Base-by-base conservation (phyloP, 257 asterid genomes). In the Echites panduratus region DNA sequence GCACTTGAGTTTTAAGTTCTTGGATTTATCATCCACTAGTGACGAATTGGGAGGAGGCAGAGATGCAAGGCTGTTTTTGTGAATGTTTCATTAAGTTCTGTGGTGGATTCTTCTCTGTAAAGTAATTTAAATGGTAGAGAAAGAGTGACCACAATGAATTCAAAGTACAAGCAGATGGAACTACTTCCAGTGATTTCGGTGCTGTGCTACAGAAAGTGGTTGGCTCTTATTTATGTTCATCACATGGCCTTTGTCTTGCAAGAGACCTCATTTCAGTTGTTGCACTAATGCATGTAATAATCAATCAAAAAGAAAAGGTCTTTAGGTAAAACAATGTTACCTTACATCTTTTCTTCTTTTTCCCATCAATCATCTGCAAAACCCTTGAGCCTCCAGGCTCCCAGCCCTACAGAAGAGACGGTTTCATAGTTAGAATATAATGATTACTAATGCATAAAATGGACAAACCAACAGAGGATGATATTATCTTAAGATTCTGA, bases 181-280 rank as follows among this genome's bases (percentile, higher is more conserved):
- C 24, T 68, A 20, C 61, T 72, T 49, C 40, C 75, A 59, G 58
- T 67, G 49, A 64, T 38, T 78, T 73, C 64, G 29, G 71, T 59
- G 70, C 20, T 14, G 65, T 41, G 35, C 54, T 43, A 64, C 12
- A 74, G 65, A 81, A 67, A 26, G 78, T 52, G 54, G 76, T 69
- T 74, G 76, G 70, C 73, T 44, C 29, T 76, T 61, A 85, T 80
- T 82, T 78, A 80, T 59, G 70, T 68, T 47, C 50, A 47, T 80
- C 87, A 85, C 85, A 70, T 78, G 86, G 56, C 43, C 22, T 7
- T 72, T 59, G 9, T 50, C 26, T 43, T 75, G 65, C 61, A 49
- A 11, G 56, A 17, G 56, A 17, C 6, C 73, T 50, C 58, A 72
- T 13, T 47, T 52, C 16, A 8, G 54, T 43, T 61, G 41, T 52